phyloP scores from a whole-genome alignment of 2,329 filamentous ascomycete species.

The Claviceps arundinis region DNA sequence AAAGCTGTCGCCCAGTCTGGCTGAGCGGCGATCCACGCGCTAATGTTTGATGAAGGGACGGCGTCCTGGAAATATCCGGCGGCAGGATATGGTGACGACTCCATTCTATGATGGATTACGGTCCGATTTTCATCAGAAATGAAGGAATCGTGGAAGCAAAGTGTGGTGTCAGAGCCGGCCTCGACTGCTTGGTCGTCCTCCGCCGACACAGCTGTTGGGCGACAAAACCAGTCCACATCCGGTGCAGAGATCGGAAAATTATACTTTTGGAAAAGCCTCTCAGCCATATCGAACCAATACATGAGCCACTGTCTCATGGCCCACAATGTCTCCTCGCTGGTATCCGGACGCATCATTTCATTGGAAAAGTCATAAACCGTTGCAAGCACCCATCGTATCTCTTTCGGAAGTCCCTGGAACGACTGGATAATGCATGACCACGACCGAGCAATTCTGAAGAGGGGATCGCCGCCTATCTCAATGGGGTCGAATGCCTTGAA shows the following conservation, averaged over 20 bases:
- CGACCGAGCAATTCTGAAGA: conserved; percentile 16
- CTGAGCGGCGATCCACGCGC: conserved; percentile 6
- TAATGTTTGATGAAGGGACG: neutral
- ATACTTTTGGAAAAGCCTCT: conserved; percentile 12
- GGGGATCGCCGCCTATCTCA: conserved; percentile 11
- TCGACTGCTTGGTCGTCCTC: neutral
- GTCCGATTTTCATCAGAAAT: conserved; percentile 2
- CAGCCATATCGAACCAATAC: conserved; percentile 15
- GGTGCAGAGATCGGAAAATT: conserved; percentile 9
- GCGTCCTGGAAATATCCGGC: neutral
- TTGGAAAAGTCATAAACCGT: conserved; percentile 18
- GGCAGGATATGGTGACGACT: no score
- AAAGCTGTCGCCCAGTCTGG: neutral
- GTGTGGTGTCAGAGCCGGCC: neutral
- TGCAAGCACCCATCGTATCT: conserved; percentile 19
- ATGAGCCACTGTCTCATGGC: conserved; percentile 16
- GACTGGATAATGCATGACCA: conserved; percentile 20
- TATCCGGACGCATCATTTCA: conserved; percentile 12
- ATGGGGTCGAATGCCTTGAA: conserved; percentile 12
- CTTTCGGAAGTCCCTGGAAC: conserved; percentile 11
- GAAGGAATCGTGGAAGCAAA: neutral
- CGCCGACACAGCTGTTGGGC: conserved; percentile 5
- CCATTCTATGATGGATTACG: neutral
- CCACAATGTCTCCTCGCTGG: conserved; percentile 10
- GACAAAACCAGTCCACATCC: conserved; percentile 14